Percentiles rank a stretch among this genome's conserved stretches.
Conservation (phyloP, 306 rosid genomes). For the Lathyrus tuberosus region DNA sequence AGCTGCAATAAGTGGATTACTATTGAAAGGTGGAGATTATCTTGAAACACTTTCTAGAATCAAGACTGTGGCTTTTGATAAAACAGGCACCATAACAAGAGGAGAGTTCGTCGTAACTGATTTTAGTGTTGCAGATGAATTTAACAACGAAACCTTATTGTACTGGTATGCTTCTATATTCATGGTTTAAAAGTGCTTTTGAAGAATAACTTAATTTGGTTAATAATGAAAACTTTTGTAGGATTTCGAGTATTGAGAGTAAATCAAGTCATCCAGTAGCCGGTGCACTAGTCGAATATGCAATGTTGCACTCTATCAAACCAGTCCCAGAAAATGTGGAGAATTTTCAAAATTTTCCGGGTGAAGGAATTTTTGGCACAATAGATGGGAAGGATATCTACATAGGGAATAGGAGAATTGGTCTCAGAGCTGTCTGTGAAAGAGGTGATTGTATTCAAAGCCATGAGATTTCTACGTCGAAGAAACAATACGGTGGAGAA, state of each 20-base stretch:
- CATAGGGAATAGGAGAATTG: constrained; percentile 72
- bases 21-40: constrained; percentile 89
- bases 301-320: constrained; percentile 54
- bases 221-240: constrained; percentile 35
- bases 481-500: constrained; percentile 38
- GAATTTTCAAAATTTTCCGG: constrained; percentile 74
- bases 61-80: constrained; percentile 77
- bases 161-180: constrained; percentile 54
- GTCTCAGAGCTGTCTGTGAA: constrained; percentile 56
- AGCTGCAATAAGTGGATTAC: constrained; percentile 77
- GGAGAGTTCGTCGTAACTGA: constrained; percentile 75
- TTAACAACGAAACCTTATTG: constrained; percentile 58
- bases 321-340: constrained; percentile 76
- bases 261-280: constrained; percentile 98
- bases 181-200: too few species aligned
- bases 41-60: constrained; percentile 72
- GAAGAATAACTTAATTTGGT: background rate
- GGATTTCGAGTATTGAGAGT: constrained; percentile 93
- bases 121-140: constrained; percentile 52
- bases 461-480: constrained; percentile 11
- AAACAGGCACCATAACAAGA: constrained; percentile 87
- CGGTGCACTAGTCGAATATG: constrained; percentile 72
- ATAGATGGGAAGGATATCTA: constrained; percentile 71
- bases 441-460: constrained; percentile 50
- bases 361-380: constrained; percentile 78